Base-by-base conservation (phyloP, 179 eudicot species). In the Spergularia azorica region DNA sequence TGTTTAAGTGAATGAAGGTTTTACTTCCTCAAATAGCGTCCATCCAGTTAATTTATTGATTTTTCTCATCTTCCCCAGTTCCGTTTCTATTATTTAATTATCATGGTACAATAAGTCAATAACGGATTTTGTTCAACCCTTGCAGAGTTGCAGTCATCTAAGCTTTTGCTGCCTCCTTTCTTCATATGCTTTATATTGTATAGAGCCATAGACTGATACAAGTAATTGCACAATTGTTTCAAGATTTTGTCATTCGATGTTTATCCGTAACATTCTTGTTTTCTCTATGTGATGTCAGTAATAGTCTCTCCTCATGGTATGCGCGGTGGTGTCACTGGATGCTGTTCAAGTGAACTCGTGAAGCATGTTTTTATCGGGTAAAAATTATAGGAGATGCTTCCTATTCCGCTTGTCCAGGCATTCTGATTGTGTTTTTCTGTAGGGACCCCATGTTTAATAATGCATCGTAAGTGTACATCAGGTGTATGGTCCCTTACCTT, bases 301-400 rank as follows among this genome's bases (percentile, higher is more conserved):
- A 77, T 96, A 79, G 97, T 92, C 74, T 84, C 99, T 75, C 99
- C 99, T 75, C 94, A 91, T 85, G 99, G 99, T 69, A 96, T 96
- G 96, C 89, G 89, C 72, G 98, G 99, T 76, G 87, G 83, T 81
- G 84, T 90, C 72, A 88, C 96, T 63, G 99, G 98, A 76, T 88
- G 91, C 78, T 91, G 98, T 86, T 90, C 97, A 52, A 86, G 92
- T 86, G 99, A 96, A 84, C 93, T 96, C 67, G 99, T 96, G 87
- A 90, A 89, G 88, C 97, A 94, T 77, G 88, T 89, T 46, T 94
- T 89, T 83, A 75, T 84, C 56, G 89, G 99, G 99, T 96, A 80
- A 74, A 6, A 36, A 26, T 57, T 81, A 39, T 60, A 46, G 61
- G 51, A 43, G 67, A 57, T 57, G 74, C 50, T 67, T 59, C 41